phyloP scores from a whole-genome alignment of 2,329 filamentous ascomycete species.

The Fusarium annulatum region DNA sequence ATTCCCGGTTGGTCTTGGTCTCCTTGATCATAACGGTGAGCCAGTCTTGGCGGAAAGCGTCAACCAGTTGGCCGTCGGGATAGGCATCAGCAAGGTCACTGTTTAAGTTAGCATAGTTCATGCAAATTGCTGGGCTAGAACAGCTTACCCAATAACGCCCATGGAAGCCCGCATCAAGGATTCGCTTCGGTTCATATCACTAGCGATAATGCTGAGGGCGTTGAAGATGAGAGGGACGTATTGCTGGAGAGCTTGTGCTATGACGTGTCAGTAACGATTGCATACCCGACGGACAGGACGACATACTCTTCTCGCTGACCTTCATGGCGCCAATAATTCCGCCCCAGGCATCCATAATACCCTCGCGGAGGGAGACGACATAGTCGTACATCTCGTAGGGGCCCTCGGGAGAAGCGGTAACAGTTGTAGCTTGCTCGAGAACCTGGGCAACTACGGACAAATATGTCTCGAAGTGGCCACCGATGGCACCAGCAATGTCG shows the following conservation, averaged over 20 bases:
- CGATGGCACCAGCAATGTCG: conserved; percentile 95
- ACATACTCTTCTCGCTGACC: conserved; percentile 78
- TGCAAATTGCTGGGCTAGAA: background rate
- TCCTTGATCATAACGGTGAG: conserved; percentile 90
- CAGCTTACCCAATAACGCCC: conserved; percentile 91
- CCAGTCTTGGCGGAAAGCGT: conserved; percentile 92
- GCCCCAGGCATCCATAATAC: conserved; percentile 99
- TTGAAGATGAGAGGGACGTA: conserved; percentile 89
- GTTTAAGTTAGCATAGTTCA: conserved; percentile 20
- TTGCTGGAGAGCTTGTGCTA: conserved; percentile 77
- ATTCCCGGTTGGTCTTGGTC: conserved; percentile 89
- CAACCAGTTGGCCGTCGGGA: conserved; percentile 85
- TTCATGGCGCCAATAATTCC: conserved; percentile 97
- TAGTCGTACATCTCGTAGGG: conserved; percentile 98
- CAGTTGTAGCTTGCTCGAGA: conserved; percentile 88
- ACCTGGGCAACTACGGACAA: conserved; percentile 92
- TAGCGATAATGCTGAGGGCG: conserved; percentile 82
- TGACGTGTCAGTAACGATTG: conserved; percentile 42
- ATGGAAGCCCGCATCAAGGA: conserved; percentile 92
- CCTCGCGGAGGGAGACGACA: conserved; percentile 91
- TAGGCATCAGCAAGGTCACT: conserved; percentile 96
- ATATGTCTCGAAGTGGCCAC: conserved; percentile 92
- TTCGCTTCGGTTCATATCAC: conserved; percentile 90
- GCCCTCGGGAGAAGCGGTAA: conserved; percentile 81
- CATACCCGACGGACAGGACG: conserved; percentile 13